Evolutionary conservation across 2,329 filamentous ascomycete species (phyloP).

Genomic region (Atkinsonella hypoxylon): DNA sequence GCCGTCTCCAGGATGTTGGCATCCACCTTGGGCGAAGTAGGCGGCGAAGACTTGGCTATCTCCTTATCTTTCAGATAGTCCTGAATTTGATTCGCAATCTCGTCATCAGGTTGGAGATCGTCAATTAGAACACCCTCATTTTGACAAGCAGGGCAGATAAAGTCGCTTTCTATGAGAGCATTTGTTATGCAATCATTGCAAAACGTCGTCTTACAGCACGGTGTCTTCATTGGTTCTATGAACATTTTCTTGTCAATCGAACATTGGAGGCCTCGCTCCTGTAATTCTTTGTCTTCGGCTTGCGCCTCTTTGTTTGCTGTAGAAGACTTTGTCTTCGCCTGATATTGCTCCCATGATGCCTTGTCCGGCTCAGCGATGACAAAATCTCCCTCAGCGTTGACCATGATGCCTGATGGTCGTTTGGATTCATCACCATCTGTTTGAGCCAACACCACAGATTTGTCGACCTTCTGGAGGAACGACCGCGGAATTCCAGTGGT

Average conservation of each 20-base stretch:
- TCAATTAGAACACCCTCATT: constrained; percentile 87
- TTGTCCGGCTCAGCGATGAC: constrained; percentile 94
- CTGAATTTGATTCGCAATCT: constrained; percentile 66
- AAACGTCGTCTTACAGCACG: constrained; percentile 96
- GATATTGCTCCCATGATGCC: constrained; percentile 91
- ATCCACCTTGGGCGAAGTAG: constrained; percentile 22
- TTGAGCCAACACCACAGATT: constrained; percentile 63
- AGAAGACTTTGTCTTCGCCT: constrained; percentile 84
- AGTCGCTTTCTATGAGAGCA: constrained; percentile 95
- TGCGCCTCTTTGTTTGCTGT: constrained; percentile 68
- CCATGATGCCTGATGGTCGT: constrained; percentile 83
- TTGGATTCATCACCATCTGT: constrained; percentile 73
- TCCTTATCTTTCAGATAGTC: constrained; percentile 54
- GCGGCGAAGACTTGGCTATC: constrained; percentile 29
- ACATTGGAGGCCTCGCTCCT: constrained; percentile 82
- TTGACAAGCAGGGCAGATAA: constrained; percentile 86
- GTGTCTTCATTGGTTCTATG: constrained; percentile 97
- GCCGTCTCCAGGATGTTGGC: constrained; percentile 29
- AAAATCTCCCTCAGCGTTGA: constrained; percentile 94
- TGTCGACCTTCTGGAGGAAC: constrained; percentile 91
- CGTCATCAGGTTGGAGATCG: constrained; percentile 74
- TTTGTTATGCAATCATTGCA: constrained; percentile 99
- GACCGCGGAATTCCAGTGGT: constrained; percentile 95
- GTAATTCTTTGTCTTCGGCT: constrained; percentile 72
- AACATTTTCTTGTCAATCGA: constrained; percentile 96